Base-by-base conservation (phyloP, 1,139 yeast genomes). In the Insectozyma bohioensis region DNA sequence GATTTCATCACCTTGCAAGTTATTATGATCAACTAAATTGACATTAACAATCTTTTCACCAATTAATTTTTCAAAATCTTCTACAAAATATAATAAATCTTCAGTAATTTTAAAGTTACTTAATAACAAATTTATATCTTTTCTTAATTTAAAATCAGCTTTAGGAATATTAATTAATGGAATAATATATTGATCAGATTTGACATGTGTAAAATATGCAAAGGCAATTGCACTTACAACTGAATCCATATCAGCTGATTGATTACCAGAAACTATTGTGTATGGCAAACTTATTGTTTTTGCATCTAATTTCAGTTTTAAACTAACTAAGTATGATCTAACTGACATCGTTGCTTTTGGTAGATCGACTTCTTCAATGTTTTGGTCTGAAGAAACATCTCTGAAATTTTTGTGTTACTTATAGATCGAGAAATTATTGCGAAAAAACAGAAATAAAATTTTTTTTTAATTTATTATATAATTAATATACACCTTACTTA, bases 231-330 rank as follows among this genome's bases (percentile, higher is more conserved):
- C 83, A 40, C 83, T 72, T 1, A 85, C 73, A 24, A 88, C 84
- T 1, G 97, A 88, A 56, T 90, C 98, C 61, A 90, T 63, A 56
- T 90, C 96, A 15, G 78, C 75, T 1, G 95, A 78, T 51, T 87
- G 95, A 52, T 90, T 90, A 1, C 97, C 97, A 0, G 87, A 69
- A 1, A 85, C 95, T 26, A 86, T 58, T 22, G 54, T 49, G 24
- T 65, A 47, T 19, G 63, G 61, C 3, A 20, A 6, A 8, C 35
- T 33, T 11, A 47, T 21, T 5, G 46, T 23, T 1, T 39, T 42
- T 10, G 48, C 23, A 5, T 48, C 49, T 12, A 57, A 31, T 20
- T 44, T 37, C 15, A 35, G 40, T 38, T 47, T 56, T 17, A 61
- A 40, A n/a, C 39, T 37, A 10, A 40, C 33, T 21, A 61, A 47